phyloP scores from a whole-genome alignment of 2,329 filamentous ascomycete genomes.

The Bimuria novae-zelandiae region DNA sequence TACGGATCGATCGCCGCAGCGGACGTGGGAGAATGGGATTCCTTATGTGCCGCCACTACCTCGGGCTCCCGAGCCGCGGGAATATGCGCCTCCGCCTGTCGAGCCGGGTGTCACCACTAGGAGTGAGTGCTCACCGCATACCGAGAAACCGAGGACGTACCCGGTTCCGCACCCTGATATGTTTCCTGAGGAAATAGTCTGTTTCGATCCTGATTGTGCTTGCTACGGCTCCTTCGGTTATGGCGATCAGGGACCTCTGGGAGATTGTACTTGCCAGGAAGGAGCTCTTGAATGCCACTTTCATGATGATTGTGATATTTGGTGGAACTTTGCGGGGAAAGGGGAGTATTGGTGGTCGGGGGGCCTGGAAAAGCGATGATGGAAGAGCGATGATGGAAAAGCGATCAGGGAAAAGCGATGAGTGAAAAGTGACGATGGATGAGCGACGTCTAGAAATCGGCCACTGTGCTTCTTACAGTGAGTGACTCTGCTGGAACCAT shows the following conservation, averaged over 20 bases:
- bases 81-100: not conserved
- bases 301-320: not conserved
- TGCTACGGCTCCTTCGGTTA: not conserved
- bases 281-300: not conserved
- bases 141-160: not conserved
- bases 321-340: not conserved
- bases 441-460: no score
- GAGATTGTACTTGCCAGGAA: not conserved
- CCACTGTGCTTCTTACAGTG: no score
- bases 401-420: no score
- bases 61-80: not conserved
- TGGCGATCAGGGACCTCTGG: not conserved
- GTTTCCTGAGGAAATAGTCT: not conserved
- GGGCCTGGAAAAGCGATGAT: not conserved
- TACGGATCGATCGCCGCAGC: not conserved
- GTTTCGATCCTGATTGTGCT: not conserved
- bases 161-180: not conserved
- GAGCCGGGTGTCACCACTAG: no score
- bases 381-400: no score
- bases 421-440: no score
- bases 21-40: not conserved
- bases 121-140: no score
- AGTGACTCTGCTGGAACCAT: no score
- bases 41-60: not conserved
- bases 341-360: not conserved